phyloP scores from a whole-genome alignment of 139 green algal genomes.

The Volvox reticuliferus region DNA sequence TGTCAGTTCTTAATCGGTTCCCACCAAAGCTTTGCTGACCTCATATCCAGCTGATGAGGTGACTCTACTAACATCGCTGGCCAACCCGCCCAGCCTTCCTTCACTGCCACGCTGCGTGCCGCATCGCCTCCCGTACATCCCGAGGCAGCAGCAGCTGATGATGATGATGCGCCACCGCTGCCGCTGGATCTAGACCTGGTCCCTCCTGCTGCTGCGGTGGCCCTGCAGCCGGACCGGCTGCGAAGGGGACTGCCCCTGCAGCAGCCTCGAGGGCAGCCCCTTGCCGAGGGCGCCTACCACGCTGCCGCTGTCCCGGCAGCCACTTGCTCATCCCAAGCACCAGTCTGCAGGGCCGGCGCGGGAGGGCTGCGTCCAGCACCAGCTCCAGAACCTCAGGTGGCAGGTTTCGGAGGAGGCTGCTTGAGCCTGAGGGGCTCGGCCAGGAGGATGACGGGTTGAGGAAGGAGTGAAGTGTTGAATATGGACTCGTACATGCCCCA shows the following conservation, averaged over 20 bases:
- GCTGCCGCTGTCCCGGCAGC: background rate
- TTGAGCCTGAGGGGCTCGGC: too few relatives aligned
- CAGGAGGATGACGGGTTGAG: too few relatives aligned
- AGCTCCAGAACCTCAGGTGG: too few relatives aligned
- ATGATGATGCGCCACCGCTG: background rate
- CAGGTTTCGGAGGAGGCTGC: too few relatives aligned
- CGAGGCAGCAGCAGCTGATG: constrained; percentile 5
- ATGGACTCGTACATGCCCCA: too few relatives aligned
- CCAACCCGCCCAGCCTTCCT: background rate
- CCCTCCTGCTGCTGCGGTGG: background rate
- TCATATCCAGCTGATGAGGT: too few relatives aligned
- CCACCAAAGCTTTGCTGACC: too few relatives aligned
- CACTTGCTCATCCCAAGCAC: constrained; percentile 7
- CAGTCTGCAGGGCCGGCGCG: background rate
- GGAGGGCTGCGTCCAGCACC: too few relatives aligned
- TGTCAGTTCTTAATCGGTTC: too few relatives aligned
- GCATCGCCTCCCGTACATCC: constrained; percentile 19
- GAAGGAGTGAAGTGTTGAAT: too few relatives aligned
- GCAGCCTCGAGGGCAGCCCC: background rate
- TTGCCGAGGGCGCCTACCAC: background rate
- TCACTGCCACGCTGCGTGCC: background rate
- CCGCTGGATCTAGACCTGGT: background rate
- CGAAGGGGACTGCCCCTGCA: background rate
- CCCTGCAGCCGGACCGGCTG: background rate
- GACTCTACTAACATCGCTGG: too few relatives aligned